Evolutionary conservation across 306 rosid genomes (phyloP).

Genomic region (Sechiopsis laciniata): DNA sequence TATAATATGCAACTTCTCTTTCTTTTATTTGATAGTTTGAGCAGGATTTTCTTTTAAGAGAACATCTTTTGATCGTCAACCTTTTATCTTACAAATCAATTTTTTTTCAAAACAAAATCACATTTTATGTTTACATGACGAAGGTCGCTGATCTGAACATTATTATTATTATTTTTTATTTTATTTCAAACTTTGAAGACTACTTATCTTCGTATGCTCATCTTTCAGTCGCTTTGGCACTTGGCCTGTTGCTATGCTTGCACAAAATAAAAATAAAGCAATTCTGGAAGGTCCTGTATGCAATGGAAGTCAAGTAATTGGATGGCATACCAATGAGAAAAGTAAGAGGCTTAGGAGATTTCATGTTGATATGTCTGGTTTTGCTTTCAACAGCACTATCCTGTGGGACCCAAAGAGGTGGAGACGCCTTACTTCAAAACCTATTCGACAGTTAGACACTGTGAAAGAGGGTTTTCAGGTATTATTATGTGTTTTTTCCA

Average conservation of each 20-base stretch:
- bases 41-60: too few species aligned
- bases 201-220: slow-evolving; percentile 28
- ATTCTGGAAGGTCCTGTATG: slow-evolving; percentile 95
- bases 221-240: slow-evolving; percentile 76
- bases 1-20: background rate
- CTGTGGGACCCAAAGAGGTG: slow-evolving; percentile 94
- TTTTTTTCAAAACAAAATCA: too few species aligned
- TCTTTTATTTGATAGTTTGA: too few species aligned
- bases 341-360: slow-evolving; percentile 84
- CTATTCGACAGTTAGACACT: slow-evolving; percentile 70
- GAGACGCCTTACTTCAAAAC: slow-evolving; percentile 57
- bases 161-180: too few species aligned
- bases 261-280: slow-evolving; percentile 91
- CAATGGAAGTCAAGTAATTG: slow-evolving; percentile 82
- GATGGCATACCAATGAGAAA: slow-evolving; percentile 97
- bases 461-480: slow-evolving; percentile 99
- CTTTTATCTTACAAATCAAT: too few species aligned
- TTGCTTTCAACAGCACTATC: slow-evolving; percentile 95
- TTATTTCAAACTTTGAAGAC: too few species aligned
- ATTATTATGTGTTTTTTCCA: slow-evolving; percentile 18
- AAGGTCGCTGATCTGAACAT: background rate
- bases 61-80: too few species aligned
- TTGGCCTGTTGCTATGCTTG: slow-evolving; percentile 99
- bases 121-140: background rate
- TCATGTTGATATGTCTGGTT: slow-evolving; percentile 99